phyloP scores from a whole-genome alignment of 2,329 filamentous ascomycete species.

The Penicillium sp. region DNA sequence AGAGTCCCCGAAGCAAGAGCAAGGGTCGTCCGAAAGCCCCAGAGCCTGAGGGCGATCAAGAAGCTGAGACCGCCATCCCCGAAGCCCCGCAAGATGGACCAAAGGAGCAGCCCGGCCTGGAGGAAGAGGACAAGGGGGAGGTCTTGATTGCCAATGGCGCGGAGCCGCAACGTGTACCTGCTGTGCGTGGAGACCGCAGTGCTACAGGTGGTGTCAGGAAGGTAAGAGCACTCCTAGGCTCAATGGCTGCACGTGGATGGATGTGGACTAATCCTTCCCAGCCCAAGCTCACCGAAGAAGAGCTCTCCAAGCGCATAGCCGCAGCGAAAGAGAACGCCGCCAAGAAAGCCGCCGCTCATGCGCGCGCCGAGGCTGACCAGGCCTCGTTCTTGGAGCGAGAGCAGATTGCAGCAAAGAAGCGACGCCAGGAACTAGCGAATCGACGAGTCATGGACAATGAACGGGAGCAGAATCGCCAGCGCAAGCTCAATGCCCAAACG shows the following conservation, averaged over 20 bases:
- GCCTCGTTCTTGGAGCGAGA: constrained; percentile 64
- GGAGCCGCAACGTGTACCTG: constrained; percentile 37
- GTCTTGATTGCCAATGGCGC: constrained; percentile 14
- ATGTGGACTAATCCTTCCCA: constrained; percentile 35
- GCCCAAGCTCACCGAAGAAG: constrained; percentile 63
- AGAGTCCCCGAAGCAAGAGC: constrained; percentile 1
- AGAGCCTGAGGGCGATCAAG: constrained; percentile 10
- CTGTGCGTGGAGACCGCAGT: constrained; percentile 55
- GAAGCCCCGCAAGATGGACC: constrained; percentile 7
- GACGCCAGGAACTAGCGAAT: constrained; percentile 51
- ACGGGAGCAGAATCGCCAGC: constrained; percentile 57
- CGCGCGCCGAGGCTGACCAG: constrained; percentile 65
- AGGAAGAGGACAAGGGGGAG: constrained; percentile 15
- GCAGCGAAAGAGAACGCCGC: constrained; percentile 61
- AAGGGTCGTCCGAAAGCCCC: constrained; percentile 5
- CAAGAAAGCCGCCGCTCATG: constrained; percentile 58
- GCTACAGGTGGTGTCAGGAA: constrained; percentile 53
- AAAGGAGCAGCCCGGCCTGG: constrained; percentile 10
- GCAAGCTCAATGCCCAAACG: constrained; percentile 58
- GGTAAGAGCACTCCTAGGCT: constrained; percentile 30
- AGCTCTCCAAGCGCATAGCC: constrained; percentile 60
- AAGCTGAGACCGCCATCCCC: constrained; percentile 9
- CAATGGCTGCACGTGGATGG: neutral
- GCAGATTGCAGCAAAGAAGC: constrained; percentile 54
- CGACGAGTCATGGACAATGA: constrained; percentile 61